phyloP scores from a whole-genome alignment of 2,329 filamentous ascomycete genomes.

The Stachybotrys echinatus region DNA sequence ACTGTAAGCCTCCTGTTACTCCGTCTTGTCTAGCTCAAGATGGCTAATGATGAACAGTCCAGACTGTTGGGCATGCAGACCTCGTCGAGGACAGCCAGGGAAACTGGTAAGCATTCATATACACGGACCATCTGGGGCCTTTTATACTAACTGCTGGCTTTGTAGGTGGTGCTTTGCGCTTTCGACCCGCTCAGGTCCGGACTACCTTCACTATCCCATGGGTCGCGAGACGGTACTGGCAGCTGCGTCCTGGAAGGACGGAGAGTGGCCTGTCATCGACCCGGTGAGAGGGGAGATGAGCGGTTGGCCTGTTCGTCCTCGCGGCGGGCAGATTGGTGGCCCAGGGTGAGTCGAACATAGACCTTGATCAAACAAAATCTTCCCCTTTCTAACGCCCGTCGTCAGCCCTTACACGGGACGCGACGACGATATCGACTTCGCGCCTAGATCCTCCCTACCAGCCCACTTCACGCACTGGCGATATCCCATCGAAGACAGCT shows the following conservation, averaged over 20 bases:
- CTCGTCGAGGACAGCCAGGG: conserved; percentile 36
- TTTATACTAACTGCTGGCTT: background rate
- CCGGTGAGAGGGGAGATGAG: background rate
- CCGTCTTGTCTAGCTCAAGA: too few species aligned
- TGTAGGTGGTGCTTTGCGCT: background rate
- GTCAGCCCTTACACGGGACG: background rate
- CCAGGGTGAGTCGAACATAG: background rate
- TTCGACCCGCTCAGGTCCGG: conserved; percentile 1
- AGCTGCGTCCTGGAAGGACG: conserved; percentile 37
- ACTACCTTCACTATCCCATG: conserved; percentile 40
- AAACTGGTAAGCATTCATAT: conserved; percentile 32
- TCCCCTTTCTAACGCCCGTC: background rate
- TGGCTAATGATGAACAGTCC: too few species aligned
- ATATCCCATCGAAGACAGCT: background rate
- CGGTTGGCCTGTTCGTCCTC: background rate
- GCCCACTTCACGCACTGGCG: background rate
- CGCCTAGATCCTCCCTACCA: background rate
- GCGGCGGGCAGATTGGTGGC: background rate
- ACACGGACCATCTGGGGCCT: conserved; percentile 2
- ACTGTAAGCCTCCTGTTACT: conserved; percentile 6
- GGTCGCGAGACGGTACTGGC: conserved; percentile 46
- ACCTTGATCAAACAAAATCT: too few species aligned
- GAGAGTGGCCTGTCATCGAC: conserved; percentile 37
- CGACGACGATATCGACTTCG: background rate
- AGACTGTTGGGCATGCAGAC: conserved; percentile 38